phyloP scores from a whole-genome alignment of 805 yeast species.

The Jamesozyma spencerorum region DNA sequence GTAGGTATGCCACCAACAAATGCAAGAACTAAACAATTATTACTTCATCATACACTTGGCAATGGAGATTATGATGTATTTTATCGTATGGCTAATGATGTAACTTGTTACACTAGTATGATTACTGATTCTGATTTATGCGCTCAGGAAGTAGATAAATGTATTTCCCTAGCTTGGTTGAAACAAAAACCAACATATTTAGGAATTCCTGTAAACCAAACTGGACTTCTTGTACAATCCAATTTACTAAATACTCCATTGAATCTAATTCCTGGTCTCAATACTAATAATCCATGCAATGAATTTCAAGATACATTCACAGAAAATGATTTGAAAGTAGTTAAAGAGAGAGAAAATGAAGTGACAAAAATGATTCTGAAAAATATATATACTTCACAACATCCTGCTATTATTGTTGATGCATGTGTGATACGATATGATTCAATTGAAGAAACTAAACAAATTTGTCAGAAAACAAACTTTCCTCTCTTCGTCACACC shows the following conservation, averaged over 20 bases:
- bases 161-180: constrained; percentile 55
- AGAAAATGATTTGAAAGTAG: constrained; percentile 38
- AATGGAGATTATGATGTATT: constrained; percentile 62
- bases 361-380: constrained; percentile 40
- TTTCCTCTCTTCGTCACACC: constrained; percentile 76
- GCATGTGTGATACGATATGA: constrained; percentile 72
- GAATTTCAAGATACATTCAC: constrained; percentile 11
- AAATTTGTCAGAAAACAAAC: constrained; percentile 49
- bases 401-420: constrained; percentile 65
- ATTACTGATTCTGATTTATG: constrained; percentile 51
- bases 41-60: constrained; percentile 70
- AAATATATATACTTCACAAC: constrained; percentile 42
- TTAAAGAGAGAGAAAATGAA: constrained; percentile 35
- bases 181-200: constrained; percentile 68
- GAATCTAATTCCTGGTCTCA: constrained; percentile 29
- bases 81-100: constrained; percentile 62
- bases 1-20: constrained; percentile 65
- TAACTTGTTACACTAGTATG: constrained; percentile 50
- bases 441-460: constrained; percentile 44
- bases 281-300: constrained; percentile 24
- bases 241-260: constrained; percentile 46
- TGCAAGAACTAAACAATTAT: constrained; percentile 35
- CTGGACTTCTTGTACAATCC: constrained; percentile 46
- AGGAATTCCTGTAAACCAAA: constrained; percentile 69
- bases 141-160: constrained; percentile 54